Percentiles rank a stretch among this genome's conserved stretches.
Conservation (phyloP, 768 basidiomycete species). For the Mycena polygramma region DNA sequence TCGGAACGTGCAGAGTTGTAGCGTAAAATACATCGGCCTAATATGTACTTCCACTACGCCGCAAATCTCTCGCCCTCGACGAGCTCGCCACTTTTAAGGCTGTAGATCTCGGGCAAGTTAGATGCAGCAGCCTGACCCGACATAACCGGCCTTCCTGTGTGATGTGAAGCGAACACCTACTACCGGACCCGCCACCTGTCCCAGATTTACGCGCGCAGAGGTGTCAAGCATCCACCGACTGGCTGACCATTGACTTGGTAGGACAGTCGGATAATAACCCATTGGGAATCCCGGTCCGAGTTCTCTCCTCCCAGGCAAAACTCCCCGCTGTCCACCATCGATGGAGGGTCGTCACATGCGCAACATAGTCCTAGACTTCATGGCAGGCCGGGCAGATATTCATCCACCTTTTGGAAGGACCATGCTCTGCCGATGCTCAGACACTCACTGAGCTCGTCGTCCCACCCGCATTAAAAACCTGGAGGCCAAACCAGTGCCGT, state of each 20-base stretch:
- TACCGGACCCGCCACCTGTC: too few relatives aligned
- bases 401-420: background rate
- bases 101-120: background rate
- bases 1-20: background rate
- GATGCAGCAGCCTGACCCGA: background rate
- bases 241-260: background rate
- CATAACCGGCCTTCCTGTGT: too few relatives aligned
- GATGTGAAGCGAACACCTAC: too few relatives aligned
- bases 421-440: background rate
- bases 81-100: background rate
- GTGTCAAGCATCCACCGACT: too few relatives aligned
- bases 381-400: background rate
- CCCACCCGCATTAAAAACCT: background rate
- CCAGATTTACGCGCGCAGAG: too few relatives aligned
- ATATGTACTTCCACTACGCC: background rate
- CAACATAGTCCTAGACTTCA: too few relatives aligned
- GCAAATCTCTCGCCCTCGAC: background rate
- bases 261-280: background rate
- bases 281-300: background rate
- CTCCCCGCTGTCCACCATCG: background rate
- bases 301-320: background rate
- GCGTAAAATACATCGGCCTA: background rate
- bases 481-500: slow-evolving; percentile 1
- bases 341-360: too few relatives aligned
- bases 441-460: background rate